phyloP scores from a whole-genome alignment of 1,284 basidiomycete genomes.

The Ganoderma leucocontextum region DNA sequence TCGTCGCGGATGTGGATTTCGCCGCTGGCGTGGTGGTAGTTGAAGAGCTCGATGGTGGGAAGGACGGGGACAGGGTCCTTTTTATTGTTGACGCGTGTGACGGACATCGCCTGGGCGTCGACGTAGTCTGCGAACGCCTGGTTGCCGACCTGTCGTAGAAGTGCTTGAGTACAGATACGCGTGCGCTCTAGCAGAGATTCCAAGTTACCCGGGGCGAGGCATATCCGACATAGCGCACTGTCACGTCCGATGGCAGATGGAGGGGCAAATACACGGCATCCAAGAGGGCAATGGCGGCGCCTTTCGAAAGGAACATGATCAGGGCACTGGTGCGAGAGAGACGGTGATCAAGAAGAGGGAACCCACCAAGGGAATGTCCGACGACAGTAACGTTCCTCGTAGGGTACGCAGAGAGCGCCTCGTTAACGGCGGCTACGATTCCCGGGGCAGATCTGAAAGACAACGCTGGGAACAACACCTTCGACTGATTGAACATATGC shows the following conservation, averaged over 20 bases:
- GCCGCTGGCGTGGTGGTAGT: constrained; percentile 61
- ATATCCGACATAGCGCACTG: constrained; percentile 51
- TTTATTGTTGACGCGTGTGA: constrained; percentile 41
- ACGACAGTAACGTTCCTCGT: constrained; percentile 43
- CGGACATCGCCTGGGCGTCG: constrained; percentile 52
- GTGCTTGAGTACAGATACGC: neutral
- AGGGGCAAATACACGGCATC: constrained; percentile 55
- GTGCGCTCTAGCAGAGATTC: constrained; percentile 1
- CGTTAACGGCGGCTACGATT: constrained; percentile 46
- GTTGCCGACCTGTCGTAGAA: constrained; percentile 59
- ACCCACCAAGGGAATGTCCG: constrained; percentile 50
- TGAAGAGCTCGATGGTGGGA: constrained; percentile 50
- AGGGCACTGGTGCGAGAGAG: neutral
- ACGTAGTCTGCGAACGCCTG: constrained; percentile 62
- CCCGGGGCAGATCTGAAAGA: constrained; percentile 36
- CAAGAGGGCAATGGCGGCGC: constrained; percentile 56
- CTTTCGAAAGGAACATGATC: constrained; percentile 25
- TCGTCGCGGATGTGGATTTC: constrained; percentile 64
- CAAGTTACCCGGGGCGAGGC: constrained; percentile 63
- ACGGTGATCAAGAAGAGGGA: neutral
- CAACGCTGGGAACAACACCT: neutral
- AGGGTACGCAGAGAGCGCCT: constrained; percentile 38
- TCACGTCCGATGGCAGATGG: constrained; percentile 47
- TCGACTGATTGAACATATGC: neutral
- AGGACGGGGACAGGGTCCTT: constrained; percentile 39